Base-by-base conservation (phyloP, 306 rosid species). In the Ammopiptanthus mongolicus region DNA sequence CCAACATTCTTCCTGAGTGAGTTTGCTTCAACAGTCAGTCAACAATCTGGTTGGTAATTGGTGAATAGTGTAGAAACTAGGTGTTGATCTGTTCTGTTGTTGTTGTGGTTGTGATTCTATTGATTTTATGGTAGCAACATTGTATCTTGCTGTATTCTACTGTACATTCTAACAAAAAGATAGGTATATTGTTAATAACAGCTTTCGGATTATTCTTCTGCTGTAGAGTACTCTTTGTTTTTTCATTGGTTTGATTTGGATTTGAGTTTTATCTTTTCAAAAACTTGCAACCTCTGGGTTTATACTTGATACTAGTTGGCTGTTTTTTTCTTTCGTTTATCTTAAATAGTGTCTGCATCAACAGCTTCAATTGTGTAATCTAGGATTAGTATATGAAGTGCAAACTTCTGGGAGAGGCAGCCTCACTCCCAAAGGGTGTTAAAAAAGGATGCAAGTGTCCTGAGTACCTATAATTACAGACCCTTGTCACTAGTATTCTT, bases 161-260 rank as follows among this genome's bases (percentile, higher is more conserved):
- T 84, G 88, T 69, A 77, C 72, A 77, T 77, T 77, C 69, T 73
- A 8, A 84, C 81, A n/a, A 25, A 61, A n/a, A 78, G 5, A 8
- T 21, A 37, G 48, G 21, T 3, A 19, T 8, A 10, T 12, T 18
- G 23, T 12, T 13, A 22, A 11, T 57, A 34, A 21, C 19, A 33
- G n/a, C 25, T 69, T 42, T 41, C 57, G 5, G 22, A 7, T 22
- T 4, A 8, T 22, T 68, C 75, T 48, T 58, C 13, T 73, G 50
- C 5, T 14, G 22, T 5, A 33, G 41, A 33, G 14, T 39, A 33
- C n/a, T 56, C 44, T 51, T 7, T 10, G 3, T 29, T 60, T 14
- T 23, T 15, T 31, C 28, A 31, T 50, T 57, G 1, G 29, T 18
- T 65, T 48, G 22, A 14, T 62, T 68, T 68, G 37, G 17, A 19